Percentiles rank a stretch among this genome's conserved stretches.
These are phyloP conservation scores for Colletotrichum trifolii DNA, from an alignment of 2,329 filamentous ascomycete species.

Conservation along the genomic window DNA sequence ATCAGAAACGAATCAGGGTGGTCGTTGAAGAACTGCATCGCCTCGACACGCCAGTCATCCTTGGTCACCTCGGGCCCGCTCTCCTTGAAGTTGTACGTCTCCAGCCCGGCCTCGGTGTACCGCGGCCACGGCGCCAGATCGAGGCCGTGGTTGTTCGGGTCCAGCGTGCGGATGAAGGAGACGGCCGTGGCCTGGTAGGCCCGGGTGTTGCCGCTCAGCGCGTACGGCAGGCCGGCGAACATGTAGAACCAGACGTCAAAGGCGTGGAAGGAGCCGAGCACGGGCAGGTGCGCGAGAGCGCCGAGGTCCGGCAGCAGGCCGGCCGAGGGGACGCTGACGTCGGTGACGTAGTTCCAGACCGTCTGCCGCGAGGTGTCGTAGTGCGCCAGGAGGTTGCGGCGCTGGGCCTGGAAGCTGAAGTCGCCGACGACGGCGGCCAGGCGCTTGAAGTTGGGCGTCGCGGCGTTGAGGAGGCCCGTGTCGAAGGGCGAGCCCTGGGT, in stretches of 20 bases:
- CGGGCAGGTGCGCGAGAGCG: constrained; percentile 12
- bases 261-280: constrained; percentile 15
- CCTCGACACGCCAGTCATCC: constrained; percentile 21
- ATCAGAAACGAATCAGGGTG: constrained; percentile 16
- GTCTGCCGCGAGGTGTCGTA: constrained; percentile 18
- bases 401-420: constrained; percentile 60
- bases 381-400: constrained; percentile 55
- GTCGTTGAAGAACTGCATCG: constrained; percentile 22
- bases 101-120: constrained; percentile 1
- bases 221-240: constrained; percentile 17
- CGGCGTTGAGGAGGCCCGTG: constrained; percentile 66
- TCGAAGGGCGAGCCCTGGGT: constrained; percentile 70
- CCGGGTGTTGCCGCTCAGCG: constrained; percentile 18
- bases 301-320: constrained; percentile 7
- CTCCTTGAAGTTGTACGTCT: constrained; percentile 22
- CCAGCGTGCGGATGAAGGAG: constrained; percentile 18
- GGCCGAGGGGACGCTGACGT: constrained; percentile 14
- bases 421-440: constrained; percentile 72
- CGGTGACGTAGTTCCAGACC: constrained; percentile 20
- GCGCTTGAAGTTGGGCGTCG: constrained; percentile 74
- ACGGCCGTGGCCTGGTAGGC: constrained; percentile 22
- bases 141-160: constrained; percentile 18
- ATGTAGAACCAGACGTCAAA: constrained; percentile 23
- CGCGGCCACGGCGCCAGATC: constrained; percentile 9
- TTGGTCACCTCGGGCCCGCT: constrained; percentile 1